Evolutionary conservation across 257 asterid genomes (phyloP).

Genomic region (Solanum verrucosum): DNA sequence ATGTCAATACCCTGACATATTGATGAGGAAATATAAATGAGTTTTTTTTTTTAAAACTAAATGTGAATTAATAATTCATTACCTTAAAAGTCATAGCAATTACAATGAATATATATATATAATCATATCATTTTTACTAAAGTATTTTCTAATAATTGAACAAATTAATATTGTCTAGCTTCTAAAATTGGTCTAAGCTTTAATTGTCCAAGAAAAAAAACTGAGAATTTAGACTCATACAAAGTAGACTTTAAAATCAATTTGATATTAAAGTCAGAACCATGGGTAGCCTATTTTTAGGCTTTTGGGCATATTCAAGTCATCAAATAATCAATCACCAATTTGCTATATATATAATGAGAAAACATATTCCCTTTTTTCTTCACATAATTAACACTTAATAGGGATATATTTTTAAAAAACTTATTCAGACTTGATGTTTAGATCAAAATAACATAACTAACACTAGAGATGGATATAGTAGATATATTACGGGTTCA

Average conservation of each 20-base stretch:
- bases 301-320: background rate
- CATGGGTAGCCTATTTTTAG: background rate
- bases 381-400: background rate
- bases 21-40: background rate
- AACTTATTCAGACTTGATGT: background rate
- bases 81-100: background rate
- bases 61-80: background rate
- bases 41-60: background rate
- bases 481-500: background rate
- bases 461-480: background rate
- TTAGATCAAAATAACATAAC: background rate
- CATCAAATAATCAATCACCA: background rate
- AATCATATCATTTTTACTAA: background rate
- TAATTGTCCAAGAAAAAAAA: background rate
- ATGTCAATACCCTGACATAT: background rate
- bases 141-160: background rate
- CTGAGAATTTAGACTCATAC: background rate
- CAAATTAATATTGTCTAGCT: background rate
- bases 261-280: background rate
- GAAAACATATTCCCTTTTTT: background rate
- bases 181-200: background rate
- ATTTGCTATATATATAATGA: background rate
- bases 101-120: background rate
- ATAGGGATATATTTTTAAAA: background rate
- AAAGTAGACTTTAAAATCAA: background rate